Conservation (phyloP, 805 yeast species). For the Starmerella bombicola region DNA sequence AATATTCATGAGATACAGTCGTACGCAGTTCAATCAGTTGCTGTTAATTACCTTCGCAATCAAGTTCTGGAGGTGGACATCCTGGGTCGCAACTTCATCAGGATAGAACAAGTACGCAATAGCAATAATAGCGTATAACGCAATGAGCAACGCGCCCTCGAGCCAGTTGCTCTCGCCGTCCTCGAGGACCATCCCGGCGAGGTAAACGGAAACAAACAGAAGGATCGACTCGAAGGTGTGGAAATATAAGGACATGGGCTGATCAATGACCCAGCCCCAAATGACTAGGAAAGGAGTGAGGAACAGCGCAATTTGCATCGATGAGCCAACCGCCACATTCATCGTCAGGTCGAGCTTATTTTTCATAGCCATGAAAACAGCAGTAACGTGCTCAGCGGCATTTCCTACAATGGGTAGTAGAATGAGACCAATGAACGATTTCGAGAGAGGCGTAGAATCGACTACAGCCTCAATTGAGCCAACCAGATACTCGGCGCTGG, state of each 20-base stretch:
- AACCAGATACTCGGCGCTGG: slow-evolving; percentile 88
- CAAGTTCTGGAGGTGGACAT: too few relatives aligned
- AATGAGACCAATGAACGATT: slow-evolving; percentile 88
- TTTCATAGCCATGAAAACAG: slow-evolving; percentile 80
- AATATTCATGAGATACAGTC: too few relatives aligned
- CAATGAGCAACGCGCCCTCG: slow-evolving; percentile 85
- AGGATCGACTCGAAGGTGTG: slow-evolving; percentile 90
- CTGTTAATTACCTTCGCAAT: too few relatives aligned
- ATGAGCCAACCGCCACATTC: slow-evolving; percentile 93
- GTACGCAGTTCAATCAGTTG: too few relatives aligned
- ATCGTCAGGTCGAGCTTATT: slow-evolving; percentile 96
- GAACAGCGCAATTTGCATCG: slow-evolving; percentile 87
- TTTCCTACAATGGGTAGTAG: slow-evolving; percentile 95
- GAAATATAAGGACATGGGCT: slow-evolving; percentile 86
- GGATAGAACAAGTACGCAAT: slow-evolving; percentile 87
- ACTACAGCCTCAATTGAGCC: slow-evolving; percentile 88
- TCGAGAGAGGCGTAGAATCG: slow-evolving; percentile 68
- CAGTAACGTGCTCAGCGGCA: slow-evolving; percentile 98
- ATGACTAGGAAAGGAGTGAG: slow-evolving; percentile 92
- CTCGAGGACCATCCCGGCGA: slow-evolving; percentile 71
- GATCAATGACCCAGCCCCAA: slow-evolving; percentile 82
- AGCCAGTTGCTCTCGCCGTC: slow-evolving; percentile 97
- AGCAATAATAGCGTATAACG: slow-evolving; percentile 77
- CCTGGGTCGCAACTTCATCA: too few relatives aligned
- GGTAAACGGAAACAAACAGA: slow-evolving; percentile 75